Evolutionary conservation across 257 asterid genomes (phyloP), one percentile per base, ranked within the genome.

Genomic region (Lavandula angustifolia): DNA sequence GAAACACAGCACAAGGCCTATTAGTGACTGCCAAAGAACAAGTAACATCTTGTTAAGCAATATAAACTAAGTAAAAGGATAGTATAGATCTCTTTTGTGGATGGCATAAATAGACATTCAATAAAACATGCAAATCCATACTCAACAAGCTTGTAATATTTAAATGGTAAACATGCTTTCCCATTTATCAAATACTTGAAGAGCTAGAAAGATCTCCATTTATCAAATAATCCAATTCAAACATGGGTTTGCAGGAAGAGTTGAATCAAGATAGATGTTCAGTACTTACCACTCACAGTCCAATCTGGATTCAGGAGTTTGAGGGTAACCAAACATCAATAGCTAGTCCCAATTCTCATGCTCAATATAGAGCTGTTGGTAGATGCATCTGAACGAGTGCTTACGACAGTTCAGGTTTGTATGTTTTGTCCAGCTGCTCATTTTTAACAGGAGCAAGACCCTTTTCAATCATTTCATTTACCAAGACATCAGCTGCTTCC

Each of bases 391-490:
- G 44, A 66, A 43, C 56, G 69, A 22, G 68, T 51, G 22, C 54
- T 53, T 32, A 74, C 9, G 29, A 62, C 54, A 54, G 53, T 64
- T 80, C 60, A 78, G 49, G 76, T 62, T 68, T 62, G 16, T 46
- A 55, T 29, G 65, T 61, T 64, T 57, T 70, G 79, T 52, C 37
- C 73, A 67, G 78, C 77, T 77, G 62, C 49, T 77, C 78, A 55
- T 67, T 72, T 66, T 68, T 57, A 61, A 71, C 12, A 14, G 78
- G 75, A 54, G 63, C 67, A 43, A 72, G 75, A 71, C 85, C 85
- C 68, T 76, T 83, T 64, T 73, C 80, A 44, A 67, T 68, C 98
- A 91, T 88, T 69, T 86, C 86, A 84, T 71, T 78, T 67, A 81
- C 73, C 71, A 91, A 74, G n/a, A 46, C 63, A 74, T 80, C 81